phyloP scores from a whole-genome alignment of 768 basidiomycete genomes.

The Lentinula guzmanii region DNA sequence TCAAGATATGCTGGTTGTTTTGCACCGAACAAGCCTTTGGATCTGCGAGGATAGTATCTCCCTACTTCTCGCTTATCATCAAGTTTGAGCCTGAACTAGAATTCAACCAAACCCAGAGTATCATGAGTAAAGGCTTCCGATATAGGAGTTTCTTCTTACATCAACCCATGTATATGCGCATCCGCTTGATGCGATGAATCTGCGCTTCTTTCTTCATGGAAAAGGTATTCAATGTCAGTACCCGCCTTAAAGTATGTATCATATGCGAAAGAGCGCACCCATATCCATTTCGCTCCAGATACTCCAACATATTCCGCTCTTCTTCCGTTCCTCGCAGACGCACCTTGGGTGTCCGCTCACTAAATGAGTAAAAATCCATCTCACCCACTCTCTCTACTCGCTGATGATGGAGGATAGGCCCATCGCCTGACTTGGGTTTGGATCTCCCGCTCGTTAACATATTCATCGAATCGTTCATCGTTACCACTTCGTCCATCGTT shows the following conservation, averaged over 20 bases:
- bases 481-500: background rate
- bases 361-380: conserved; percentile 1
- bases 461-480: background rate
- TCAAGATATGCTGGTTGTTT: background rate
- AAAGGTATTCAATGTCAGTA: background rate
- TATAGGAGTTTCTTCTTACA: background rate
- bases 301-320: background rate
- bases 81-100: background rate
- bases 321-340: background rate
- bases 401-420: background rate
- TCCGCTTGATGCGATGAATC: background rate
- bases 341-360: background rate
- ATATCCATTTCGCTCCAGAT: background rate
- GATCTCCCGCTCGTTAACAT: background rate
- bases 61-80: conserved; percentile 1
- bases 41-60: background rate
- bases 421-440: background rate
- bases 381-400: background rate
- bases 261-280: background rate
- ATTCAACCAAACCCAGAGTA: background rate
- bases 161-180: conserved; percentile 3
- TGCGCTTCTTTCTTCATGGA: conserved; percentile 1
- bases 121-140: background rate
- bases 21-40: background rate
- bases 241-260: background rate